Evolutionary conservation across 2,329 filamentous ascomycete genomes (phyloP), one percentile per base, ranked within the genome.

Genomic region (Pseudocercospora ulei): DNA sequence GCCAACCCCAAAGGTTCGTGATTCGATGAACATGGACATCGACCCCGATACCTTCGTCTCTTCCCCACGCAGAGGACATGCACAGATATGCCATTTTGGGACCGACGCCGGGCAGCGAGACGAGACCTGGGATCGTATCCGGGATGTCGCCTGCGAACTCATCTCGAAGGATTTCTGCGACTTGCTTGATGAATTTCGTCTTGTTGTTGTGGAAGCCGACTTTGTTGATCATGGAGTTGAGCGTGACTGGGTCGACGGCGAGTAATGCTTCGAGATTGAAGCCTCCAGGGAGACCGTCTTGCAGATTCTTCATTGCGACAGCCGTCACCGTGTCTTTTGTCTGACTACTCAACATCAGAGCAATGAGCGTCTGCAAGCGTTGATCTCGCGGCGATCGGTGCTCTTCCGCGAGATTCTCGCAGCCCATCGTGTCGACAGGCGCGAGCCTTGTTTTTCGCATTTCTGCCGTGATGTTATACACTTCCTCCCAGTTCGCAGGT

Each of bases 141-240:
- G 87, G 87, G 39, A 95, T 90, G 55, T 95, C 87, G 35, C 76
- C 75, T 43, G 67, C 59, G 62, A 75, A 83, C 37, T 75, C 61
- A 54, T 88, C 80, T 29, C 76, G 72, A 16, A 93, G 68, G 20
- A 93, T 78, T 69, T 40, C 13, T 1, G 48, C 48, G 9, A 45
- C 43, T 12, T 42, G 35, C 60, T 92, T 86, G 57, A 93, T 80
- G 59, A 76, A 82, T 63, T 78, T 81, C 2, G 86, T 90, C 66
- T 95, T 95, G 63, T 86, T 87, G 57, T 93, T 94, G 66, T 94
- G 87, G 60, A 95, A 95, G 16, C 87, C 87, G 25, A 94, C 86
- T 50, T 81, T 78, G 59, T 74, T 72, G 48, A 94, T 94, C 50
- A 92, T 66, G 53, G 76, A 66, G 58, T 93, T 88, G 14, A 83